Evolutionary conservation across 2,329 filamentous ascomycete species (phyloP).

Genomic region (Pseudohalonectria lignicola): DNA sequence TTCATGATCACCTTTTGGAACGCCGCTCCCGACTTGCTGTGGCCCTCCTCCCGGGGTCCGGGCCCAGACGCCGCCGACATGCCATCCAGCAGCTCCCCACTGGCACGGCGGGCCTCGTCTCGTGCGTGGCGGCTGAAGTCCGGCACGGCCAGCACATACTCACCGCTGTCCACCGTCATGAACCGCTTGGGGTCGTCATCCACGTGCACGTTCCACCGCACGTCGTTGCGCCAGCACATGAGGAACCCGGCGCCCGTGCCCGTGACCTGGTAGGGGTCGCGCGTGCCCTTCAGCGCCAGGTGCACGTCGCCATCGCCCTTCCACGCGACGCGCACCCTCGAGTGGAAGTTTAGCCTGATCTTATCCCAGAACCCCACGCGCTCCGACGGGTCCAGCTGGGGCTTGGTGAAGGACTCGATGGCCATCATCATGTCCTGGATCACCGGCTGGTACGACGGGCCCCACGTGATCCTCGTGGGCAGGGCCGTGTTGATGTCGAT

Average conservation of each 20-base stretch:
- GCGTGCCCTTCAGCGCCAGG: conserved; percentile 77
- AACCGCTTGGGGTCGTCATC: conserved; percentile 84
- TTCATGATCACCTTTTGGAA: conserved; percentile 99
- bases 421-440: conserved; percentile 99
- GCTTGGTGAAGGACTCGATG: conserved; percentile 94
- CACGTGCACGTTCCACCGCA: conserved; percentile 74
- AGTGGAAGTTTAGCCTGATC: conserved; percentile 88
- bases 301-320: conserved; percentile 94
- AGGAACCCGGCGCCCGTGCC: conserved; percentile 89
- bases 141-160: conserved; percentile 88
- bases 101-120: conserved; percentile 36
- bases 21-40: conserved; percentile 56
- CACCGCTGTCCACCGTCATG: conserved; percentile 91
- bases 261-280: conserved; percentile 88
- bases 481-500: conserved; percentile 89
- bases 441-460: conserved; percentile 91
- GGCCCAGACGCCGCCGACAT: conserved; percentile 28
- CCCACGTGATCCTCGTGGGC: conserved; percentile 92
- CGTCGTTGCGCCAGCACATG: conserved; percentile 97
- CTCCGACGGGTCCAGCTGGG: conserved; percentile 86
- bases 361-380: conserved; percentile 98
- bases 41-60: conserved; percentile 52
- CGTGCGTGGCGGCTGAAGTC: conserved; percentile 86
- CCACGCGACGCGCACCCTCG: conserved; percentile 80
- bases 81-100: conserved; percentile 44